Conservation (phyloP, 106 monocot genomes). For the Narthecium ossifragum region DNA sequence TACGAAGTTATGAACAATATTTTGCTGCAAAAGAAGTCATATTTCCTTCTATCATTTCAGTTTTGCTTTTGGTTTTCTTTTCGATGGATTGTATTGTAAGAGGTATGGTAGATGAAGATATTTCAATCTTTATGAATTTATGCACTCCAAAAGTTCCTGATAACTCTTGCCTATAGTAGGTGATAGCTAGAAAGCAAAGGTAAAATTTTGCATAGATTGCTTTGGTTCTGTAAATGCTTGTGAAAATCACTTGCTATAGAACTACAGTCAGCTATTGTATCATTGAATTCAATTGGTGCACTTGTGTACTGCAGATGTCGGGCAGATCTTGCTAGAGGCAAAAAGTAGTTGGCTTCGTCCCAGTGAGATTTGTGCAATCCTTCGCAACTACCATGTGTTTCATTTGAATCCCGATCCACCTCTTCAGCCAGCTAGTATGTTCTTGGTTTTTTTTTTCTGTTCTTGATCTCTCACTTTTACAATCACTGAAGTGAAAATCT, state of each 20-base stretch:
- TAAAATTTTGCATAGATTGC: neutral
- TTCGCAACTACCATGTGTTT: constrained; percentile 42
- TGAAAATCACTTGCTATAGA: too few species aligned
- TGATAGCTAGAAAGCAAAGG: neutral
- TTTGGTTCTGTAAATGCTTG: too few species aligned
- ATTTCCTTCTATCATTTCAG: too few species aligned
- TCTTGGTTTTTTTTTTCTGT: neutral
- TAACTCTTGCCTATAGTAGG: neutral
- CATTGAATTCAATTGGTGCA: neutral
- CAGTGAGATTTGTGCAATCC: constrained; percentile 58
- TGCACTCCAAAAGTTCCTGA: neutral
- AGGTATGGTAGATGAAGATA: too few species aligned
- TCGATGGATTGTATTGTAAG: too few species aligned
- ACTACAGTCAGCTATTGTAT: too few species aligned
- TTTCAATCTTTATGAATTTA: neutral
- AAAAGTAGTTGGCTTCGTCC: constrained; percentile 62
- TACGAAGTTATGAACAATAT: too few species aligned
- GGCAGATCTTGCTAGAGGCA: constrained; percentile 41
- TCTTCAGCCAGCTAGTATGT: constrained; percentile 40
- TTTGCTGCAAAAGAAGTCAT: too few species aligned
- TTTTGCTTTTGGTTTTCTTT: too few species aligned
- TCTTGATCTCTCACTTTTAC: neutral
- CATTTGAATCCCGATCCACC: constrained; percentile 42
- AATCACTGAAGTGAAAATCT: too few species aligned
- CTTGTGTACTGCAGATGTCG: constrained; percentile 26